Evolutionary conservation across 495 filamentous ascomycete species (phyloP).

Genomic region (Hapsidospora chrysogenum): DNA sequence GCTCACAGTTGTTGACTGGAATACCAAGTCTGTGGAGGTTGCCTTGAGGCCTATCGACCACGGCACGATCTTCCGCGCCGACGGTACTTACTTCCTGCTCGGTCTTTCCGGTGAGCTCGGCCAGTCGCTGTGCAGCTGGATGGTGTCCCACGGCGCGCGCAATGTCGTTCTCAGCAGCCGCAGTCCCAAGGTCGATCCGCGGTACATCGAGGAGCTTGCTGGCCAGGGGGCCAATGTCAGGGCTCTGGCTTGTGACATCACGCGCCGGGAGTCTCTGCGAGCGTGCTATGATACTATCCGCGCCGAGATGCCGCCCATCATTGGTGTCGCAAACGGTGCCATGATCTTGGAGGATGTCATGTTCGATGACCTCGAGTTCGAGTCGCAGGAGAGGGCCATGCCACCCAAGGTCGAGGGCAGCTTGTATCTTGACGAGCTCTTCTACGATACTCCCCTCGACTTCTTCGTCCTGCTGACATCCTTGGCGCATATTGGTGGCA

Average conservation of each 20-base stretch:
- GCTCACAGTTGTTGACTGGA: not conserved
- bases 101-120: constrained; percentile 34
- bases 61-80: constrained; percentile 7
- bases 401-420: constrained; percentile 23
- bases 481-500: constrained; percentile 23
- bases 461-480: constrained; percentile 43
- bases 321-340: constrained; percentile 28
- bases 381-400: constrained; percentile 11
- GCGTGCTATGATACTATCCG: constrained; percentile 5
- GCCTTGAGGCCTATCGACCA: constrained; percentile 2
- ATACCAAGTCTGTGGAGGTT: not conserved
- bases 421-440: constrained; percentile 18
- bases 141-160: constrained; percentile 31
- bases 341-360: constrained; percentile 26
- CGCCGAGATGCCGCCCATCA: constrained; percentile 19
- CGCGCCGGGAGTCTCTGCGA: constrained; percentile 5
- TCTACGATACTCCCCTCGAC: constrained; percentile 23
- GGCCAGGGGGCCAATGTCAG: constrained; percentile 7
- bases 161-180: constrained; percentile 19
- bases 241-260: constrained; percentile 10
- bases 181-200: constrained; percentile 25
- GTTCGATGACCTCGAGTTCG: constrained; percentile 18
- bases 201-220: constrained; percentile 20
- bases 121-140: constrained; percentile 34
- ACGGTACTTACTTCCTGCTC: constrained; percentile 34